Base-by-base conservation (phyloP, 2,329 filamentous ascomycete genomes). In the Cladosporium austrohemisphaericum region DNA sequence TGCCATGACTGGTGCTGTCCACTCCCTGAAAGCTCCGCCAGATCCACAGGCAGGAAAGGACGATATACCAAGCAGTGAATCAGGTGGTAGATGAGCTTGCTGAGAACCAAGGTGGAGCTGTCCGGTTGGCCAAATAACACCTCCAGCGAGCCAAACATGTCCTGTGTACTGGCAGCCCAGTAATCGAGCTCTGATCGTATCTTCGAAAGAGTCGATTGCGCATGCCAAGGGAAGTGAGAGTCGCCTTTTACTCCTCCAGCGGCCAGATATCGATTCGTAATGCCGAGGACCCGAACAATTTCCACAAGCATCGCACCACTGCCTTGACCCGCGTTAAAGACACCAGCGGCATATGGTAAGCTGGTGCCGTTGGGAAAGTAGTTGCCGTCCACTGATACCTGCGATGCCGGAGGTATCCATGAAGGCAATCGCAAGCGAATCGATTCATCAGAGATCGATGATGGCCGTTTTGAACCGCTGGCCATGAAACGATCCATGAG, bases 1-100 rank as follows among this genome's bases (percentile, higher is more conserved):
- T 94, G 89, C 89, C 89, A 95, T 22, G 87, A 91, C 64, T 94
- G 88, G 57, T 94, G 87, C 60, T 94, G 88, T 1, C 86, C 86
- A 0, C 80, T 85, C 11, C 86, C 86, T 10, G 86, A 81, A 5
- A 95, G 78, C 65, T 94, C 89, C 19, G 85, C 80, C 3, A 94
- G 74, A 65, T 94, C 86, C 54, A 95, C 86, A 0, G 89, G 89
- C 5, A 95, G 74, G 66, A 95, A 95, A 0, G 88, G 88, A 13
- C 89, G 81, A 63, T 94, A 95, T 35, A 94, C 84, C 41, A 95
- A 75, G 61, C 88, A 94, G 68, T 94, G 87, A 36, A 93, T 84
- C 11, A 93, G 76, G 62, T 95, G 89, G 60, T 93, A 94, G 23
- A 94, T 83, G 33, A 93, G 76, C 67, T 93, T 94, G 76, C 87